Evolutionary conservation across 306 rosid genomes (phyloP).

Genomic region (Vachellia pachyceras): DNA sequence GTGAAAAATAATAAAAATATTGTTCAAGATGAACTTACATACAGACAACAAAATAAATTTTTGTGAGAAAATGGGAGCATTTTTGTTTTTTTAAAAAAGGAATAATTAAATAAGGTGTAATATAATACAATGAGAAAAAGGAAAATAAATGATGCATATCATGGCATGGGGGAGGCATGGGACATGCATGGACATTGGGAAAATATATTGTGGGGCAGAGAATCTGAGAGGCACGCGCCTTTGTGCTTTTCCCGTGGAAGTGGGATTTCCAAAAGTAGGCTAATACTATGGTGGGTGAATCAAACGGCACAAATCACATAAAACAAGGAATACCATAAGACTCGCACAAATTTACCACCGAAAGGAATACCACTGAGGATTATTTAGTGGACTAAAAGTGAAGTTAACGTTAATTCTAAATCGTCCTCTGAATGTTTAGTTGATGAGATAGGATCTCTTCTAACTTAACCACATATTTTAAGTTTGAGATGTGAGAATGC

Average conservation of each 20-base stretch:
- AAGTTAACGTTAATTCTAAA: too few relatives aligned
- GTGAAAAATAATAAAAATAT: background rate
- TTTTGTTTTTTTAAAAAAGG: background rate
- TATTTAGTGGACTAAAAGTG: too few relatives aligned
- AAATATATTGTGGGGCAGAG: background rate
- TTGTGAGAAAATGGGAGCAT: background rate
- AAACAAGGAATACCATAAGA: too few relatives aligned
- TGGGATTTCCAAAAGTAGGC: background rate
- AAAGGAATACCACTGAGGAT: too few relatives aligned
- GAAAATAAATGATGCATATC: background rate
- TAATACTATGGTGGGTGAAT: too few relatives aligned
- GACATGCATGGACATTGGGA: background rate
- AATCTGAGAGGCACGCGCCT: background rate
- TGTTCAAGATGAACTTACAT: too few relatives aligned
- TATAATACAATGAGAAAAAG: background rate
- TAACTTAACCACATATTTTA: too few relatives aligned
- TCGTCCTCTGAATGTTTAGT: too few relatives aligned
- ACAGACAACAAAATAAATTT: background rate
- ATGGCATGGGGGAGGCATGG: background rate
- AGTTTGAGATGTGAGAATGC: too few relatives aligned
- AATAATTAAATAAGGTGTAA: background rate
- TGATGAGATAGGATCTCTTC: too few relatives aligned
- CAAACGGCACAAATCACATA: too few relatives aligned
- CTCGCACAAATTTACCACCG: too few relatives aligned
- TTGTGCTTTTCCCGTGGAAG: background rate